phyloP scores from a whole-genome alignment of 352 stramenopile genomes.

The Elongisporangium undulatum region DNA sequence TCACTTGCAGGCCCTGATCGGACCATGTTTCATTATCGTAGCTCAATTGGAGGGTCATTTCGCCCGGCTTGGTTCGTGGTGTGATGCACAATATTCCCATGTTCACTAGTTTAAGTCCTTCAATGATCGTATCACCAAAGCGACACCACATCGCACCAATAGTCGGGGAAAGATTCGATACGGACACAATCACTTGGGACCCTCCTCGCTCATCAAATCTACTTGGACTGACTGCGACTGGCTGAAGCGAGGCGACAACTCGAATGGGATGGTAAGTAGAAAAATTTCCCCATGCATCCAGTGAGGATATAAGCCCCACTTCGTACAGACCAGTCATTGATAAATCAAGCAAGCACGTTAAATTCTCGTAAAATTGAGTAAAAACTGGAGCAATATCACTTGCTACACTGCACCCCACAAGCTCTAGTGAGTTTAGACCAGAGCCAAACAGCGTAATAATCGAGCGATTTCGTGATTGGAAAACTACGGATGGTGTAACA shows the following conservation, averaged over 20 bases:
- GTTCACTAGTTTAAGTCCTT: slow-evolving; percentile 20
- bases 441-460: slow-evolving; percentile 23
- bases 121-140: slow-evolving; percentile 21
- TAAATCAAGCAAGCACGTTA: slow-evolving; percentile 29
- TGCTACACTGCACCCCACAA: slow-evolving; percentile 26
- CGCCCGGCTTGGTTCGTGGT: slow-evolving; percentile 18
- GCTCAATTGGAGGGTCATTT: slow-evolving; percentile 14
- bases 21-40: slow-evolving; percentile 40
- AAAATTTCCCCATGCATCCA: slow-evolving; percentile 9
- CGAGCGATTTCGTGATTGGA: slow-evolving; percentile 12
- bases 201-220: slow-evolving; percentile 49
- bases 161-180: slow-evolving; percentile 14
- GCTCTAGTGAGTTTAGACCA: slow-evolving; percentile 15
- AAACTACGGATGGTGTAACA: slow-evolving; percentile 27
- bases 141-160: slow-evolving; percentile 25
- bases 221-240: slow-evolving; percentile 12
- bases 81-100: slow-evolving; percentile 26
- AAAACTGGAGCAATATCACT: neutral
- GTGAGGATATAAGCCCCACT: slow-evolving; percentile 12
- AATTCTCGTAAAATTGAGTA: neutral
- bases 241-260: slow-evolving; percentile 23
- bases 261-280: slow-evolving; percentile 18
- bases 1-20: slow-evolving; percentile 15
- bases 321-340: slow-evolving; percentile 19
- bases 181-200: slow-evolving; percentile 22